Base-by-base conservation (phyloP, 257 asterid genomes). In the Solanum corneliomulleri region DNA sequence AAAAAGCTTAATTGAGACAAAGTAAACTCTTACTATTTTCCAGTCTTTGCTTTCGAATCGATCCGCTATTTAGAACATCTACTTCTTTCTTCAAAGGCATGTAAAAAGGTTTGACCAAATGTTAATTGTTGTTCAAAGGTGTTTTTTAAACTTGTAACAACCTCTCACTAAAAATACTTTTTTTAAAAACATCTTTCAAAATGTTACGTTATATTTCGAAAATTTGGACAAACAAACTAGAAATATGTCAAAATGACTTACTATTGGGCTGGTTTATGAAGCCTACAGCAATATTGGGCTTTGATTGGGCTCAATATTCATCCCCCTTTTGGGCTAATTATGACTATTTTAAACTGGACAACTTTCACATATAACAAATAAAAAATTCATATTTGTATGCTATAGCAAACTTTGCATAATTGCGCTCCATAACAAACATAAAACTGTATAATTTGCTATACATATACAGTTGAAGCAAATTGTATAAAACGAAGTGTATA, bases 171-270 rank as follows among this genome's bases (percentile, higher is more conserved):
- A 60, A 58, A 20, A 3, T 23, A 9, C 6, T 23, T 62, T 62
- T 58, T 62, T n/a, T 1, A 2, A 66, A 64, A 25, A 66, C 18
- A 66, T 9, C 3, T 66, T 25, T 25, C 18, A 4, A 64, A 64
- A 25, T 14, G 1, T 37, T 37, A 66, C 12, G 20, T 11, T 6
- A 37, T 35, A 66, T 12, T 64, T 66, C 13, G 16, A 25, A 66
- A 66, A 35, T 66, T 66, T 1, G 5, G 0, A 0, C 35, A 25
- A 11, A 25, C 72, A 2, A 0, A 12, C 18, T 64, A 25, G 2
- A 25, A 66, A 9, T 11, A 9, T n/a, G 16, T 29, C 81, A 18
- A 72, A 72, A 37, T 35, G 29, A 37, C 72, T 12, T 25, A 25
- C 31, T 25, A 20, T 35, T 72, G 81, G 49, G 81, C 47, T 20